Conservation (phyloP, 2,329 filamentous ascomycete species). For the Sclerotiophoma versabilis region DNA sequence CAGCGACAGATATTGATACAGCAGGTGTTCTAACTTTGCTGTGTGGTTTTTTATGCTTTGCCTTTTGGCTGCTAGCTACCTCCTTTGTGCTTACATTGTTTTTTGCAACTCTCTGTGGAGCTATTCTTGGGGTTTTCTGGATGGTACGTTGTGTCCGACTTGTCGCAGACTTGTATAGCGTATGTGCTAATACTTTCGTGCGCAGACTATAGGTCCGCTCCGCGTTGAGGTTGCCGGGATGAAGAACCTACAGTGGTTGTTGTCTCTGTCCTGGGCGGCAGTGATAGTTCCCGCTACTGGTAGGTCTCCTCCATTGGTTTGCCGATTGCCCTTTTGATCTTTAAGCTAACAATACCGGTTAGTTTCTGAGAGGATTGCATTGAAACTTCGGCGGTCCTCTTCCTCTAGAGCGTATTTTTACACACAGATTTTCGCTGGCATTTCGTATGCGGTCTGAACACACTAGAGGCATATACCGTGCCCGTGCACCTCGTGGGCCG, state of each 20-base stretch:
- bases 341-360: neutral
- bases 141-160: conserved; percentile 39
- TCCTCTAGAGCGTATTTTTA: conserved; percentile 44
- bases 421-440: conserved; percentile 49
- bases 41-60: conserved; percentile 51
- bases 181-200: neutral
- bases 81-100: conserved; percentile 53
- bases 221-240: conserved; percentile 53
- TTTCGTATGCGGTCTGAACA: conserved; percentile 45
- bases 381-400: conserved; percentile 47
- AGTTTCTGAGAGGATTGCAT: conserved; percentile 50
- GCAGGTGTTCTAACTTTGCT: conserved; percentile 50
- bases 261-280: conserved; percentile 50
- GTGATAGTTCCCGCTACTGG: conserved; percentile 49
- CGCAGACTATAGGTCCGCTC: conserved; percentile 50
- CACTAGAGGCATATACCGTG: no score
- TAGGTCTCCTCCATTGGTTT: conserved; percentile 22
- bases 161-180: neutral
- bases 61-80: conserved; percentile 57
- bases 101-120: conserved; percentile 54
- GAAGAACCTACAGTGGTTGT: conserved; percentile 49
- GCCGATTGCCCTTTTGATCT: neutral
- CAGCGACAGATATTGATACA: conserved; percentile 55
- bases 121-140: conserved; percentile 59
- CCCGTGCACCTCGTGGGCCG: no score